These are phyloP conservation scores for Globisporangium carolinianum DNA, from an alignment of 352 stramenopile genomes.

Conservation along the genomic window DNA sequence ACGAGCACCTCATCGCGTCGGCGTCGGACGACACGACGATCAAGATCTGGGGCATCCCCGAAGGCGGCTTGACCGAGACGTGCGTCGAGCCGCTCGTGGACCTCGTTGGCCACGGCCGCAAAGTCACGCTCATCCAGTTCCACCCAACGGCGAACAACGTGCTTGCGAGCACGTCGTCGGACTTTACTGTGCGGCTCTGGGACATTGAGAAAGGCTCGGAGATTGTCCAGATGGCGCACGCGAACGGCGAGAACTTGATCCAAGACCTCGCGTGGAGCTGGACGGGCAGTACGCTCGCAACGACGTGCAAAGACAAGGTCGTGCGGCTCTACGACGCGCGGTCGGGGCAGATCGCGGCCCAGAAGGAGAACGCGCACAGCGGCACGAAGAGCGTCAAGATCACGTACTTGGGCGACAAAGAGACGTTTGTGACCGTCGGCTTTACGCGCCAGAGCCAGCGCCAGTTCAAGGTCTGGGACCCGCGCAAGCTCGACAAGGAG, in stretches of 20 bases:
- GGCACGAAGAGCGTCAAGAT: conserved; percentile 98
- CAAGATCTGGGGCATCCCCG: conserved; percentile 96
- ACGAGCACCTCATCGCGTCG: conserved; percentile 95
- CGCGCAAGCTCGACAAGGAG: conserved; percentile 88
- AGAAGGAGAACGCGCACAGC: conserved; percentile 93
- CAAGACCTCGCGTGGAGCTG: conserved; percentile 98
- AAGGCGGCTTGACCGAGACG: conserved; percentile 91
- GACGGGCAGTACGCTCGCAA: conserved; percentile 92
- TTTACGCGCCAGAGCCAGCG: conserved; percentile 96
- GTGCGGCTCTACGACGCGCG: conserved; percentile 95
- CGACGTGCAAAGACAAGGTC: conserved; percentile 98
- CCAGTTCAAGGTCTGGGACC: conserved; percentile 88
- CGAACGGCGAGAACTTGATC: conserved; percentile 88
- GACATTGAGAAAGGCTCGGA: conserved; percentile 95
- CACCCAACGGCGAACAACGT: conserved; percentile 98
- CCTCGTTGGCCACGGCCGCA: conserved; percentile 91
- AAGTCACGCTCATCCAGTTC: conserved; percentile 98
- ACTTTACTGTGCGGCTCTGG: conserved; percentile 98
- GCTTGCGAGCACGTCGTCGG: conserved; percentile 91
- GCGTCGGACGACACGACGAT: conserved; percentile 96
- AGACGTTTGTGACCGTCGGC: conserved; percentile 96
- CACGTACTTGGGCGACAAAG: conserved; percentile 92
- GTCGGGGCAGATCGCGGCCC: conserved; percentile 56
- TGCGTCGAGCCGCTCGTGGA: conserved; percentile 95
- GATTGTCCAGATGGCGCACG: conserved; percentile 79